Base-by-base conservation (phyloP, 2,329 filamentous ascomycete species). In the Tolypocladium tropicale region DNA sequence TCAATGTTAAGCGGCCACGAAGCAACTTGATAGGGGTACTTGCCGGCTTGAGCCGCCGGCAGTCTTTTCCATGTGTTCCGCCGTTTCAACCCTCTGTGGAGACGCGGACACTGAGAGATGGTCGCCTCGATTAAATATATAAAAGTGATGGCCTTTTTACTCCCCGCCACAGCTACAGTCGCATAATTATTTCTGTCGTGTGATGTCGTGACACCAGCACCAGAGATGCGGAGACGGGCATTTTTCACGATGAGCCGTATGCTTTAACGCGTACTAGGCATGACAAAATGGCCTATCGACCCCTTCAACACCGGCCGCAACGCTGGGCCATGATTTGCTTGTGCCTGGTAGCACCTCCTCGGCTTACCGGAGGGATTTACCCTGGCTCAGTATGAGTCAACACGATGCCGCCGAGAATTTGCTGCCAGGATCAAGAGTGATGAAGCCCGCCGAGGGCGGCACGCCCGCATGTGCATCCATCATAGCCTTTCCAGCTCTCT, bases 1-100 rank as follows among this genome's bases (percentile, higher is more conserved):
- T 67, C 65, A 64, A 63, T 63, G 61, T 67, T 62, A 66, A 66
- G 62, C 61, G 64, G 68, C 63, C 23, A 67, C 61, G 65, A 67
- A 63, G 65, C 62, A 62, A 66, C 60, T 62, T 63, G 56, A 60
- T 59, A 63, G 61, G 53, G 25, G 55, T 18, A 23, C 39, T 52
- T 39, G 32, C 34, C 14, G 32, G 25, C 57, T 50, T 55, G 21
- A 53, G 52, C 58, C 41, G 56, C 56, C 58, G 56, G 21, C 54
- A 56, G 53, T 58, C 62, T 60, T 66, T 58, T 62, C 59, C 62
- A 56, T 56, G 58, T 58, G 60, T 60, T 58, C 56, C 63, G 60
- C 53, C 34, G 50, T 46, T 41, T 39, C 51, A 32, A 39, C 23
- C 52, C 36, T 53, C 16, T 34, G 25, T 32, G 12, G 52, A 56